These are phyloP conservation scores for Aspergillus melleus DNA, from an alignment of 2,329 filamentous ascomycete species.

Conservation along the genomic window DNA sequence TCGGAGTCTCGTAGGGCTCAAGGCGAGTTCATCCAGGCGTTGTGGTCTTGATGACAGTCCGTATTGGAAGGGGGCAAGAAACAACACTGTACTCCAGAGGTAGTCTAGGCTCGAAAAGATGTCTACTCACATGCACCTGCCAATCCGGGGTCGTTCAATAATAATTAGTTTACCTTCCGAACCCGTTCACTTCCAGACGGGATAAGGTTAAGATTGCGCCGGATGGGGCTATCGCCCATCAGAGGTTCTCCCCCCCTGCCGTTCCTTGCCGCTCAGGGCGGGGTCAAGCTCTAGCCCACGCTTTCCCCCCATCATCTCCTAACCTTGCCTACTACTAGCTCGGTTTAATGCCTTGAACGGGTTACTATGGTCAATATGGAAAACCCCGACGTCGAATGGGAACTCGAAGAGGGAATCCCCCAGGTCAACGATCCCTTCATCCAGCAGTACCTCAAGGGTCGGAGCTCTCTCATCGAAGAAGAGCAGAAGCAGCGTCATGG, in stretches of 20 bases:
- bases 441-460: conserved; percentile 75
- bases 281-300: neutral
- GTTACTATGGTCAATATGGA: neutral
- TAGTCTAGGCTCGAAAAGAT: too few species aligned
- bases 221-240: neutral
- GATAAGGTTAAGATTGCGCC: neutral
- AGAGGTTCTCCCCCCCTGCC: too few species aligned
- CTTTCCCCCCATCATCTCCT: neutral
- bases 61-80: too few species aligned
- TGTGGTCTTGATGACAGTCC: too few species aligned
- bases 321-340: neutral
- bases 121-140: neutral
- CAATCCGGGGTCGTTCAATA: neutral
- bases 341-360: neutral
- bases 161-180: too few species aligned
- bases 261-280: neutral
- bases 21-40: too few species aligned
- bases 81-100: too few species aligned
- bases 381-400: conserved; percentile 26
- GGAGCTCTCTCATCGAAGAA: conserved; percentile 72
- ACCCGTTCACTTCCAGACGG: neutral
- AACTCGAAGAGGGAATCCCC: conserved; percentile 46
- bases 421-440: conserved; percentile 70
- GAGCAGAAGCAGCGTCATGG: conserved; percentile 83
- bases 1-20: too few species aligned